These are phyloP conservation scores for Hericium erinaceus DNA, from an alignment of 768 basidiomycete genomes.

Conservation along the genomic window DNA sequence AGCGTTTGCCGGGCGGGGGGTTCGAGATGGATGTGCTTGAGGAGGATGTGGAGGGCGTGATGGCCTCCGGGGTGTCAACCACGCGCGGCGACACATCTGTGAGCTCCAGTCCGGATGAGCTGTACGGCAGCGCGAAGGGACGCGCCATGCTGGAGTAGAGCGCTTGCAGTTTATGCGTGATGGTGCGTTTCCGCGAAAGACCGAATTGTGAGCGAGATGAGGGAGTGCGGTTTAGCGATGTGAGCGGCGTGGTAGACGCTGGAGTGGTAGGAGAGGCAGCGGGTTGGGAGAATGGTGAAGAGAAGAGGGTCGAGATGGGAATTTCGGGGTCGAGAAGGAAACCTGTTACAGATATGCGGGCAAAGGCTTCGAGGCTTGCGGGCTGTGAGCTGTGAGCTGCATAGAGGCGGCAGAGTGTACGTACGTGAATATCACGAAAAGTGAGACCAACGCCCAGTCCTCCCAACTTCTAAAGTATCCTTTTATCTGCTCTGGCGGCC, in stretches of 20 bases:
- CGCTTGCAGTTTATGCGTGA: conserved; percentile 35
- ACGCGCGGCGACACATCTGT: no score
- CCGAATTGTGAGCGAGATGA: no score
- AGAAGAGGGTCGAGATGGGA: conserved; percentile 40
- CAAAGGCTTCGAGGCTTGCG: conserved; percentile 71
- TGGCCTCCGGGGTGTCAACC: background rate
- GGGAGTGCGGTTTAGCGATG: no score
- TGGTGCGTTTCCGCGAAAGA: conserved; percentile 29
- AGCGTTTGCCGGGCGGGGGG: conserved; percentile 12
- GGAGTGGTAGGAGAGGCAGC: conserved; percentile 1
- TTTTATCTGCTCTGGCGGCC: conserved; percentile 32
- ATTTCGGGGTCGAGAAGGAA: conserved; percentile 81
- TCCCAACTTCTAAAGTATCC: conserved; percentile 91
- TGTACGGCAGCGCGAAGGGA: conserved; percentile 42
- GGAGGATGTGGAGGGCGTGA: conserved; percentile 4
- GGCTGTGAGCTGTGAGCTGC: conserved; percentile 4
- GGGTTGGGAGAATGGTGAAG: conserved; percentile 26
- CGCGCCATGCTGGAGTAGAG: conserved; percentile 39
- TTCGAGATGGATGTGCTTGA: conserved; percentile 9
- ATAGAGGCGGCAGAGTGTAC: conserved; percentile 20
- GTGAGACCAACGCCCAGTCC: conserved; percentile 72
- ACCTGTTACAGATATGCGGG: conserved; percentile 85
- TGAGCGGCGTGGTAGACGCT: no score
- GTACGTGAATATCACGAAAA: conserved; percentile 84
- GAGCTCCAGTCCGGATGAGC: conserved; percentile 4